A percentile compares a stretch with the other conserved stretches of the same genome.
phyloP scores from a whole-genome alignment of 768 basidiomycete species.

The Phallus indusiatus region DNA sequence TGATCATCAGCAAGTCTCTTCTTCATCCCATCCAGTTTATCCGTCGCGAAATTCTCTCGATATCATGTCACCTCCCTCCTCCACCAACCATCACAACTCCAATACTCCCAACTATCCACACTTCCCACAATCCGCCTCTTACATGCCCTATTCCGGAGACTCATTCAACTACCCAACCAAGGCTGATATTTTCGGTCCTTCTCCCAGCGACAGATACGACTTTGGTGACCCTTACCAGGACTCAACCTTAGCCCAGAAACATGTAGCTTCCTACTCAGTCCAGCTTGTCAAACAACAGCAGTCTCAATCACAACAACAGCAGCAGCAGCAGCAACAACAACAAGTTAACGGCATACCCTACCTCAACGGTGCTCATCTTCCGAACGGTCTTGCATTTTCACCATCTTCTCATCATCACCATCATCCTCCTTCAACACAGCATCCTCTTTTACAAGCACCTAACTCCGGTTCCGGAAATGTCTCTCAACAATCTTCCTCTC shows the following conservation, averaged over 20 bases:
- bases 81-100: conserved; percentile 15
- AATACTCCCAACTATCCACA: conserved; percentile 17
- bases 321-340: conserved; percentile 28
- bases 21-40: too few relatives aligned
- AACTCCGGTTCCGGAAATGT: background rate
- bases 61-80: conserved; percentile 18
- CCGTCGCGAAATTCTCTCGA: background rate
- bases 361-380: background rate
- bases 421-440: conserved; percentile 22
- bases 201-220: background rate
- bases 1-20: conserved; percentile 27
- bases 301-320: conserved; percentile 24
- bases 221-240: background rate
- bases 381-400: background rate
- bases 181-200: conserved; percentile 10
- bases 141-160: too few relatives aligned
- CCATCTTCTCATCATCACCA: conserved; percentile 16
- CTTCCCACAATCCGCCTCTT: too few relatives aligned
- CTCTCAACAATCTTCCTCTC: conserved; percentile 9
- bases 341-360: background rate
- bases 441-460: conserved; percentile 4
- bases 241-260: too few relatives aligned
- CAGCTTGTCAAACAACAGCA: conserved; percentile 21
- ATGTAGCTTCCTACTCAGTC: background rate
- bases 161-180: conserved; percentile 3